These are phyloP conservation scores for Wickerhamomyces mucosus DNA, from an alignment of 805 yeast genomes.

Conservation along the genomic window DNA sequence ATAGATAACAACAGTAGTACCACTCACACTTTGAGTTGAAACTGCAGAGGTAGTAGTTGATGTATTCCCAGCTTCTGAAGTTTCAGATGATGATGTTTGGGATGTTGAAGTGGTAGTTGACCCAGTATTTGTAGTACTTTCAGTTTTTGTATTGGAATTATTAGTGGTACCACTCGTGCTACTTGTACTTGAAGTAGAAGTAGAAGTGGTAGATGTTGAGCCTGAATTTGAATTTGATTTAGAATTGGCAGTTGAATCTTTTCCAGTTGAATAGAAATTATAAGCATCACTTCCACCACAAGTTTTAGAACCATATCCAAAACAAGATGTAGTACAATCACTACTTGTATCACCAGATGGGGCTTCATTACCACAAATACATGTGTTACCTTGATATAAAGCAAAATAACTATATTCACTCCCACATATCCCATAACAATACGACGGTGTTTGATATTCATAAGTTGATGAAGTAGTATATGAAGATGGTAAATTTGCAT, in stretches of 20 bases:
- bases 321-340: slow-evolving; percentile 37
- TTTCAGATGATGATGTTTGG: slow-evolving; percentile 14
- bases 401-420: slow-evolving; percentile 32
- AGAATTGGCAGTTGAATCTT: slow-evolving; percentile 4
- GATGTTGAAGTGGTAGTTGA: slow-evolving; percentile 10
- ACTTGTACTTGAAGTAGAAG: slow-evolving; percentile 9
- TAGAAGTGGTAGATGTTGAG: background rate
- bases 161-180: slow-evolving; percentile 23
- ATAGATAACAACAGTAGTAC: slow-evolving; percentile 13
- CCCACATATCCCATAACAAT: slow-evolving; percentile 42
- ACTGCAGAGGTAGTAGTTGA: slow-evolving; percentile 17
- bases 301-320: slow-evolving; percentile 44
- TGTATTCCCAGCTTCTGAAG: slow-evolving; percentile 15
- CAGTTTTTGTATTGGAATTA: slow-evolving; percentile 14
- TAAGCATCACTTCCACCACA: slow-evolving; percentile 56
- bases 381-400: slow-evolving; percentile 34
- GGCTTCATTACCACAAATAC: slow-evolving; percentile 48
- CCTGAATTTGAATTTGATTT: background rate
- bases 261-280: slow-evolving; percentile 31
- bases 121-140: slow-evolving; percentile 2
- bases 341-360: slow-evolving; percentile 27
- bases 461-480: slow-evolving; percentile 26
- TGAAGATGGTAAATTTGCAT: slow-evolving; percentile 13
- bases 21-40: slow-evolving; percentile 10
- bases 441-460: slow-evolving; percentile 39